A percentile compares a stretch with the other conserved stretches of the same genome.
Evolutionary conservation across 495 filamentous ascomycete genomes (phyloP).

Genomic region (Talaromyces liani): DNA sequence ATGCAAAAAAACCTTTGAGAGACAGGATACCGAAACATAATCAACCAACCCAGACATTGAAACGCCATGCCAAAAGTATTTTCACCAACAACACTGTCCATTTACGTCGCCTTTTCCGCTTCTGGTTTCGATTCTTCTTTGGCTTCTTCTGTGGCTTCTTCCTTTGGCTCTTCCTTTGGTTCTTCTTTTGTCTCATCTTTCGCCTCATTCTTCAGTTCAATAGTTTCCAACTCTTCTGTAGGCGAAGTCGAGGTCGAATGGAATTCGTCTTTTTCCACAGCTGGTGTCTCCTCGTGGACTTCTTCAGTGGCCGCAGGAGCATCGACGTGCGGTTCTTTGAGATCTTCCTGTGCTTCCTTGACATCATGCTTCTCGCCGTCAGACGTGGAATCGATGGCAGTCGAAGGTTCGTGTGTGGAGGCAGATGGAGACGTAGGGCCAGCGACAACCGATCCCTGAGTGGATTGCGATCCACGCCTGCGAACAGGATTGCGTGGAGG

Average conservation of each 20-base stretch:
- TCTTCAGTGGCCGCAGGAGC: not conserved
- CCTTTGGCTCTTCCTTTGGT: not conserved
- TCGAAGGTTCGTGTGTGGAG: constrained; percentile 11
- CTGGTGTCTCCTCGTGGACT: not conserved
- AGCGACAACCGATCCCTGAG: constrained; percentile 10
- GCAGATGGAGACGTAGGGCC: constrained; percentile 15
- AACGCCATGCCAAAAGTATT: not conserved
- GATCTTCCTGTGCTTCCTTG: not conserved
- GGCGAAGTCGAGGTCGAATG: constrained; percentile 8
- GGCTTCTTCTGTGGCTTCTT: not conserved
- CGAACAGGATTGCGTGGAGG: constrained; percentile 54
- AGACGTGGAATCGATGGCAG: constrained; percentile 11
- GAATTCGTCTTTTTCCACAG: constrained; percentile 9
- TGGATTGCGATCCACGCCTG: constrained; percentile 17
- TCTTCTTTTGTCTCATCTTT: not conserved
- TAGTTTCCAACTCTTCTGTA: not conserved
- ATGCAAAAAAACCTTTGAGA: not conserved
- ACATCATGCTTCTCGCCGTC: not conserved
- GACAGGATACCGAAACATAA: not conserved
- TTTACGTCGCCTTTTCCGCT: not conserved
- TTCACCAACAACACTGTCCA: not conserved
- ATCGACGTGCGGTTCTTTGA: not conserved
- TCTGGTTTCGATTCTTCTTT: not conserved
- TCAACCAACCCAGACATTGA: not conserved
- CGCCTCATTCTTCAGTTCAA: not conserved